A percentile compares a stretch with the other conserved stretches of the same genome.
Evolutionary conservation across 495 filamentous ascomycete genomes (phyloP).

Genomic region (Pseudomonodictys pantanalensis): DNA sequence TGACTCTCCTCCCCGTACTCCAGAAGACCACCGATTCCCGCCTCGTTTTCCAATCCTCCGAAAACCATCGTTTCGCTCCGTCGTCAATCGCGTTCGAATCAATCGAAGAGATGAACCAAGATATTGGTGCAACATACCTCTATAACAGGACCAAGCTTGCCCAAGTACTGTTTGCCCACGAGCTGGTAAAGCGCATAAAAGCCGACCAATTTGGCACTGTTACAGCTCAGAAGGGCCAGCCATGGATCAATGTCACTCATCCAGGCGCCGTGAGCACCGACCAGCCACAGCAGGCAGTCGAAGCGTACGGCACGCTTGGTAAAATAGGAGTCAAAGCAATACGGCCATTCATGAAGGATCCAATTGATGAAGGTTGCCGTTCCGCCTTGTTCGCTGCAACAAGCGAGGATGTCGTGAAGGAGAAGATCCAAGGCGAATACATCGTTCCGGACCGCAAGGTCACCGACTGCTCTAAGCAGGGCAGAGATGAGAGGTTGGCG

Average conservation of each 20-base stretch:
- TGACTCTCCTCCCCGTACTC: constrained; percentile 36
- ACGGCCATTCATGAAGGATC: constrained; percentile 53
- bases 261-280: constrained; percentile 51
- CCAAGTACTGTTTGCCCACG: constrained; percentile 49
- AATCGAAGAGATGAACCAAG: constrained; percentile 54
- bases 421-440: constrained; percentile 52
- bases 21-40: constrained; percentile 35
- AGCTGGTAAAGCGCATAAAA: constrained; percentile 34
- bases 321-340: constrained; percentile 43
- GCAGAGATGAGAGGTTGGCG: constrained; percentile 40
- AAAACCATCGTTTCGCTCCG: constrained; percentile 51
- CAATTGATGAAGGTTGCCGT: constrained; percentile 49
- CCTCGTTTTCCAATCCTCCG: constrained; percentile 54
- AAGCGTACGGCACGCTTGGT: constrained; percentile 50
- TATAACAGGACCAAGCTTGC: constrained; percentile 58
- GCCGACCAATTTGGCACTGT: constrained; percentile 13
- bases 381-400: constrained; percentile 51
- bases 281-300: constrained; percentile 52
- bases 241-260: constrained; percentile 51
- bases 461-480: constrained; percentile 44
- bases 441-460: constrained; percentile 55
- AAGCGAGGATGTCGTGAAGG: constrained; percentile 44
- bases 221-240: constrained; percentile 38
- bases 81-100: constrained; percentile 47
- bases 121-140: constrained; percentile 51